phyloP scores from a whole-genome alignment of 176 grass and related monocot species.

The Hordeum vulgare region MorexV3_pseudomolecules_assembly NC_058521.1:453945772-453946271 shows the following conservation, averaged over 20 bases:
- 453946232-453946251: slow-evolving; percentile 69
- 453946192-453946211: slow-evolving; percentile 73
- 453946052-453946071: background rate
- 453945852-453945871: slow-evolving; percentile 53
- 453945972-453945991: background rate
- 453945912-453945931: slow-evolving; percentile 61
- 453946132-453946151: background rate
- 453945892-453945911: slow-evolving; percentile 55
- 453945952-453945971: background rate
- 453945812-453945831: slow-evolving; percentile 37
- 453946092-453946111: background rate
- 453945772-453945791: slow-evolving; percentile 9
- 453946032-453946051: background rate
- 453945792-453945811: slow-evolving; percentile 21
- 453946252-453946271: slow-evolving; percentile 75
- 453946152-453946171: background rate
- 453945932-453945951: slow-evolving; percentile 55
- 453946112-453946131: background rate
- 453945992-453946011: background rate
- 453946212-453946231: slow-evolving; percentile 51
- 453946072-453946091: background rate
- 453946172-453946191: slow-evolving; percentile 73
- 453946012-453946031: background rate
- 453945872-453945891: background rate
- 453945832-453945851: slow-evolving; percentile 38